A percentile compares a stretch with the other conserved stretches of the same genome.
Conservation (phyloP, 192 early-diverging fungal genomes). For the Coemansia sp. region DNA sequence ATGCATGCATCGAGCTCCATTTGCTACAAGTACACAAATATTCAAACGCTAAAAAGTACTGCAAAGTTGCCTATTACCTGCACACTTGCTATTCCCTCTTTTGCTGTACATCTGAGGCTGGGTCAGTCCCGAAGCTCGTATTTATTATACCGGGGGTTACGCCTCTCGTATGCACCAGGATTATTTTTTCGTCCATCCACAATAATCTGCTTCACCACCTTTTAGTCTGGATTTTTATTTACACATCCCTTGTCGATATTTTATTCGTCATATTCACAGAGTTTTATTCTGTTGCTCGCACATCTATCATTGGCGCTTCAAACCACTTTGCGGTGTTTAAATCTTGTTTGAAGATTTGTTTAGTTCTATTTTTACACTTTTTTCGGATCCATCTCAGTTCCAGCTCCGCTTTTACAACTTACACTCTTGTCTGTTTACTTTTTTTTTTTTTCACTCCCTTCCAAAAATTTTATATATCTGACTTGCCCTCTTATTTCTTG, state of each 20-base stretch:
- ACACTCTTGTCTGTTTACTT: not conserved
- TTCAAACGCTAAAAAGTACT: not conserved
- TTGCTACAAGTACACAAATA: constrained; percentile 3
- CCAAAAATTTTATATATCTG: not conserved
- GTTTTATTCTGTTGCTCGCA: not conserved
- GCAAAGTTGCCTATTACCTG: not conserved
- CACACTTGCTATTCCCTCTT: not conserved
- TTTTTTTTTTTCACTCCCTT: not conserved
- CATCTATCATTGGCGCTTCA: not conserved
- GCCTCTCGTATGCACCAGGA: not conserved
- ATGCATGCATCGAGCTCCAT: not conserved
- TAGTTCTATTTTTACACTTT: constrained; percentile 5
- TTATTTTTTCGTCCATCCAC: not conserved
- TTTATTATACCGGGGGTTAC: constrained; percentile 9
- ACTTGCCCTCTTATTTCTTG: not conserved
- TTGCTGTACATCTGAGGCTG: constrained; percentile 2
- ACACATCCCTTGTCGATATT: not conserved
- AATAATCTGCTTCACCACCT: not conserved
- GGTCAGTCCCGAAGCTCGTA: not conserved
- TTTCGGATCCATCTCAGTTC: constrained; percentile 2
- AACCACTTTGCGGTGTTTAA: not conserved
- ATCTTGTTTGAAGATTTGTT: constrained; percentile 6
- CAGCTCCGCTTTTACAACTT: constrained; percentile 3
- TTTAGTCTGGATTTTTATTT: not conserved
- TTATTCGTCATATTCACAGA: not conserved